A percentile compares a stretch with the other conserved stretches of the same genome.
Conservation (phyloP, 2,329 filamentous ascomycete genomes). For the Fusarium sp. region DNA sequence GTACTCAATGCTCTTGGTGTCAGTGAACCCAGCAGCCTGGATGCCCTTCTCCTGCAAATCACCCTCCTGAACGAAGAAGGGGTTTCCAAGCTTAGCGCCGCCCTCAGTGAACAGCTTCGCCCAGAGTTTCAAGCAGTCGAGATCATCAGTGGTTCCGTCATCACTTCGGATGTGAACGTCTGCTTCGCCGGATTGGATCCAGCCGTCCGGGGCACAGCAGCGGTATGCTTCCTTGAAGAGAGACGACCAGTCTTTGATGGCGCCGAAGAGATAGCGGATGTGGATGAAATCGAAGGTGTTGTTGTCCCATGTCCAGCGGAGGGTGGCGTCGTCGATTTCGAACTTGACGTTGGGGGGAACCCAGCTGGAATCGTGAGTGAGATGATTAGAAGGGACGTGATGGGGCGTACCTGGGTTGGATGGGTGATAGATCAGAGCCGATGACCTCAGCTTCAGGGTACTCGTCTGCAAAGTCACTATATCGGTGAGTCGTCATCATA, state of each 20-base stretch:
- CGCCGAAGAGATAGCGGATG: conserved; percentile 41
- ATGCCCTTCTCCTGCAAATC: conserved; percentile 28
- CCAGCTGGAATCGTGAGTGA: conserved; percentile 13
- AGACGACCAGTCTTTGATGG: conserved; percentile 28
- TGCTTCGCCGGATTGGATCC: conserved; percentile 36
- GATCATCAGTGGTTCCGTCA: conserved; percentile 34
- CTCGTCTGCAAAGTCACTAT: conserved; percentile 39
- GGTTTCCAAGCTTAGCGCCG: conserved; percentile 18
- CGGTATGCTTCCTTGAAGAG: conserved; percentile 35
- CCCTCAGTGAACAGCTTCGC: conserved; percentile 32
- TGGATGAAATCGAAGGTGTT: conserved; percentile 40
- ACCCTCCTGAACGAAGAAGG: conserved; percentile 32
- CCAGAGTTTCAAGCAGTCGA: conserved; percentile 27
- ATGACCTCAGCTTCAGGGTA: conserved; percentile 36
- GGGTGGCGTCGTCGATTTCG: conserved; percentile 38
- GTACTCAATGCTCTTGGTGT: conserved; percentile 34
- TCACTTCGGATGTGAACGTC: conserved; percentile 39
- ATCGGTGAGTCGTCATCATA: neutral
- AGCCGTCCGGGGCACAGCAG: conserved; percentile 32
- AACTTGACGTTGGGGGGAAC: conserved; percentile 39
- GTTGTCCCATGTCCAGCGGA: conserved; percentile 34
- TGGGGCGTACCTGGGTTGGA: conserved; percentile 24
- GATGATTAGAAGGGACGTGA: rapidly evolving
- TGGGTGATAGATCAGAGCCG: conserved; percentile 39
- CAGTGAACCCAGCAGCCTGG: conserved; percentile 34